Percentiles rank a stretch among this genome's conserved stretches.
phyloP scores from a whole-genome alignment of 2,329 filamentous ascomycete species.

The Xylaria multiplex region DNA sequence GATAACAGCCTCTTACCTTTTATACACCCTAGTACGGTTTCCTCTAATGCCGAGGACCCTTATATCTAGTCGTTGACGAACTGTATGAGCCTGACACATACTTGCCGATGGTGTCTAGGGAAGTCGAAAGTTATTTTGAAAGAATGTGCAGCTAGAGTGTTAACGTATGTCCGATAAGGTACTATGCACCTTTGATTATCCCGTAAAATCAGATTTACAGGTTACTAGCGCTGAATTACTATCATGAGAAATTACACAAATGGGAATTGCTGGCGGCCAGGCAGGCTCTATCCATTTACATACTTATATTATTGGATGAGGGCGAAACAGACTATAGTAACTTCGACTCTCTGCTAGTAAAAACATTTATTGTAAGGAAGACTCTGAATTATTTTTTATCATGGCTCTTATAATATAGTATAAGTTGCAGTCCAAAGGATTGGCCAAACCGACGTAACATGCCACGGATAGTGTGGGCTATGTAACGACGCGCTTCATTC shows the following conservation, averaged over 20 bases:
- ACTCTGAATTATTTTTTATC: background rate
- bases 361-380: slow-evolving; percentile 49
- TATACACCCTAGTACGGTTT: slow-evolving; percentile 52
- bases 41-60: slow-evolving; percentile 37
- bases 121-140: slow-evolving; percentile 57
- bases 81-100: slow-evolving; percentile 56
- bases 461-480: slow-evolving; percentile 34
- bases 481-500: slow-evolving; percentile 40
- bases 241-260: slow-evolving; percentile 48
- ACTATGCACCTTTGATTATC: slow-evolving; percentile 32
- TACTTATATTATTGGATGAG: slow-evolving; percentile 55
- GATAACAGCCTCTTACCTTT: slow-evolving; percentile 55
- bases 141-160: slow-evolving; percentile 56
- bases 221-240: slow-evolving; percentile 29
- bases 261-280: slow-evolving; percentile 55
- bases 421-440: slow-evolving; percentile 34
- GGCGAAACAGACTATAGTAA: slow-evolving; percentile 57
- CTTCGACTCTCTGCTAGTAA: slow-evolving; percentile 52
- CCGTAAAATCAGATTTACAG: background rate
- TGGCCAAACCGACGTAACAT: slow-evolving; percentile 30
- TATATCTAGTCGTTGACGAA: slow-evolving; percentile 53
- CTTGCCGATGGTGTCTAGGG: slow-evolving; percentile 46
- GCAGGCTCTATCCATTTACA: slow-evolving; percentile 57
- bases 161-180: slow-evolving; percentile 52
- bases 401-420: background rate